Evolutionary conservation across 1,139 yeast species (phyloP).

Genomic region (Pichia cactophila): DNA sequence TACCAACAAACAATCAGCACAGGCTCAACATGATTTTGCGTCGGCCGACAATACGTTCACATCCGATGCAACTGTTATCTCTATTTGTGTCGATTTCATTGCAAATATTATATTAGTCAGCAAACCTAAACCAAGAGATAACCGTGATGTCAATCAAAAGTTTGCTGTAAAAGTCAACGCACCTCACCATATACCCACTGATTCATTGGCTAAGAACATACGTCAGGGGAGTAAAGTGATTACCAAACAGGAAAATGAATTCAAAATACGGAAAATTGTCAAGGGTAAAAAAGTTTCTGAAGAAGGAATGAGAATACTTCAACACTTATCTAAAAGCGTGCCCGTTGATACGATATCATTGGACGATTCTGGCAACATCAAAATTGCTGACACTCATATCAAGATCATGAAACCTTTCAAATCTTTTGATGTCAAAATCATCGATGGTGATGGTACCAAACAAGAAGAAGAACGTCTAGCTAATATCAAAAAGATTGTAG

Average conservation of each 20-base stretch:
- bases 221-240: slow-evolving; percentile 15
- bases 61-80: slow-evolving; percentile 35
- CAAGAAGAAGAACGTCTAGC: slow-evolving; percentile 30
- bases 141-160: slow-evolving; percentile 17
- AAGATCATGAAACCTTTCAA: slow-evolving; percentile 45
- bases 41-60: slow-evolving; percentile 2
- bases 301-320: slow-evolving; percentile 45
- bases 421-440: slow-evolving; percentile 30
- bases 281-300: slow-evolving; percentile 27
- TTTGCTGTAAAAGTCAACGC: slow-evolving; percentile 15
- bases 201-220: slow-evolving; percentile 16
- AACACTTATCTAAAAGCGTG: slow-evolving; percentile 40
- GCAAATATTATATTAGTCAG: slow-evolving; percentile 44
- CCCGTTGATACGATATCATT: slow-evolving; percentile 40
- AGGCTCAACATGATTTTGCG: slow-evolving; percentile 3
- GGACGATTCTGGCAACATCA: slow-evolving; percentile 36
- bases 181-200: slow-evolving; percentile 18
- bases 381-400: slow-evolving; percentile 44
- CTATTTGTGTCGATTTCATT: slow-evolving; percentile 53
- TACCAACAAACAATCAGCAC: slow-evolving; percentile 10
- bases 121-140: slow-evolving; percentile 24
- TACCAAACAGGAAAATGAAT: slow-evolving; percentile 18
- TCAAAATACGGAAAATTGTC: slow-evolving; percentile 14
- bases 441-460: slow-evolving; percentile 21
- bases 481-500: slow-evolving; percentile 42